These are phyloP conservation scores for Lichtheimia ornata DNA, from an alignment of 371 early-diverging fungal species.

Conservation along the genomic window DNA sequence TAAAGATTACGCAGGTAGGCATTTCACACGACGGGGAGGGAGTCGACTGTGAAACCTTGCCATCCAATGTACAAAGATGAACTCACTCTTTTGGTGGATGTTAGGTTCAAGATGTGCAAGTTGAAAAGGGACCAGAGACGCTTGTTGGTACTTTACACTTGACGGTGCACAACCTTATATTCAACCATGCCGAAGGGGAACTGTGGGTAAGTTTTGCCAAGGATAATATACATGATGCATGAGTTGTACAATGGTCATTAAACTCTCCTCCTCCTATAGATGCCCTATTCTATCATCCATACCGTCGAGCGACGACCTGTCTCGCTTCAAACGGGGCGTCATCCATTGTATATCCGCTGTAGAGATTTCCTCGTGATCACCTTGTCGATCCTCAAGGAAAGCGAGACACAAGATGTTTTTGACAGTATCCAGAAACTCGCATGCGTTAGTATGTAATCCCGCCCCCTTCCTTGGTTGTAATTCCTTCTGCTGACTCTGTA, in stretches of 20 bases:
- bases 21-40: background rate
- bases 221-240: background rate
- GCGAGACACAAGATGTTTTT: slow-evolving; percentile 77
- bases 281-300: slow-evolving; percentile 85
- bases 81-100: background rate
- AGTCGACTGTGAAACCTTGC: no score
- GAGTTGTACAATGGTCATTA: slow-evolving; percentile 5
- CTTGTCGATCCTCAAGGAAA: slow-evolving; percentile 67
- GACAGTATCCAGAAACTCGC: slow-evolving; percentile 75
- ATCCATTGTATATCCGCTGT: slow-evolving; percentile 71
- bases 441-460: slow-evolving; percentile 52
- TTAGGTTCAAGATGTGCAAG: slow-evolving; percentile 66
- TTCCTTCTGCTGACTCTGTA: background rate
- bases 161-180: slow-evolving; percentile 80
- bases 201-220: slow-evolving; percentile 61
- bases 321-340: slow-evolving; percentile 44
- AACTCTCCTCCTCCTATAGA: slow-evolving; percentile 35
- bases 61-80: no score
- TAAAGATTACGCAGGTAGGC: slow-evolving; percentile 48
- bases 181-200: slow-evolving; percentile 64
- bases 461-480: no score
- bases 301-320: slow-evolving; percentile 74
- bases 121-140: slow-evolving; percentile 58
- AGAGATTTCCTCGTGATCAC: slow-evolving; percentile 81
- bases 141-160: slow-evolving; percentile 75